These are phyloP conservation scores for Phytophthora rubi DNA, from an alignment of 352 stramenopile species.

Conservation along the genomic window DNA sequence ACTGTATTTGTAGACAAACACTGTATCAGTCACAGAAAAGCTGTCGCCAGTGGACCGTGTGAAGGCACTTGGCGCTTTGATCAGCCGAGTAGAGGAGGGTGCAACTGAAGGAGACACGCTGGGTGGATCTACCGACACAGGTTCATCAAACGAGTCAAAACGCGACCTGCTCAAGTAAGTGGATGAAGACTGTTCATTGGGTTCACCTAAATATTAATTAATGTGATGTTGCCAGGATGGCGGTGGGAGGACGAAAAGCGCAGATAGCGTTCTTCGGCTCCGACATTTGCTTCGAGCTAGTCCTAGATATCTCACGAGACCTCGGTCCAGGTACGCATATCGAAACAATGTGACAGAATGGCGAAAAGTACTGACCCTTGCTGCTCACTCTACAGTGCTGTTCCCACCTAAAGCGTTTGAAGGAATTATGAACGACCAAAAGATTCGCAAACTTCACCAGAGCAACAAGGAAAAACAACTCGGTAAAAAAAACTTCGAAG, in stretches of 20 bases:
- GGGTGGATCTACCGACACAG: constrained; percentile 23
- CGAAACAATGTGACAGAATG: not conserved
- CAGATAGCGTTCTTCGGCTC: constrained; percentile 82
- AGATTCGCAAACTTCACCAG: constrained; percentile 80
- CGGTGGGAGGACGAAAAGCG: constrained; percentile 63
- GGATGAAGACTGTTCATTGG: not conserved
- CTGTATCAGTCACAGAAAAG: constrained; percentile 40
- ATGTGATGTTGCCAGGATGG: constrained; percentile 51
- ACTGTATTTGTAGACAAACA: constrained; percentile 11
- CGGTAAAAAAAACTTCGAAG: constrained; percentile 30
- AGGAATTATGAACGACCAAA: constrained; percentile 83
- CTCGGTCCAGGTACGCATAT: constrained; percentile 54
- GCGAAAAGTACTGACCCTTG: not conserved
- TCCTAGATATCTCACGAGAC: constrained; percentile 66
- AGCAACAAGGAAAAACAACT: constrained; percentile 74
- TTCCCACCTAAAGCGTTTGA: constrained; percentile 79
- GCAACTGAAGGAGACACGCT: constrained; percentile 62
- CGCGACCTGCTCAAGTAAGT: constrained; percentile 70
- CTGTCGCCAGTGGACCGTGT: constrained; percentile 58
- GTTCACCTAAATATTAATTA: not conserved
- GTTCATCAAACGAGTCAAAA: constrained; percentile 65
- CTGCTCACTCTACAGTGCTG: constrained; percentile 44
- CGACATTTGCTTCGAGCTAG: constrained; percentile 80
- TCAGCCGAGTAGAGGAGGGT: constrained; percentile 68
- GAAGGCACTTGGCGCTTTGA: constrained; percentile 63